These are phyloP conservation scores for Hemileccinum impolitum DNA, from an alignment of 768 basidiomycete genomes.

Conservation along the genomic window DNA sequence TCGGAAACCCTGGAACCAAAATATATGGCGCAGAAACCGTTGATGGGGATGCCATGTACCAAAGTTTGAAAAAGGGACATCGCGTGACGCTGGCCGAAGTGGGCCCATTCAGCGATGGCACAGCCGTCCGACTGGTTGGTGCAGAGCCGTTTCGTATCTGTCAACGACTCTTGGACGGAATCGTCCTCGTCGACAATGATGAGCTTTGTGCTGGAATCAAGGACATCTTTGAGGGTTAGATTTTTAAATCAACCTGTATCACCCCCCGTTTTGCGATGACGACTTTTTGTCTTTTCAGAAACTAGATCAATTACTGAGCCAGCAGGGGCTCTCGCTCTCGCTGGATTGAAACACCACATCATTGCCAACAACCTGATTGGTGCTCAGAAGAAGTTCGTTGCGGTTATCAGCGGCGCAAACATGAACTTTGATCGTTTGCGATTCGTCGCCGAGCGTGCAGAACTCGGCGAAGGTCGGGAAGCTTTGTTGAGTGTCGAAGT, in stretches of 20 bases:
- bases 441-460: slow-evolving; percentile 98
- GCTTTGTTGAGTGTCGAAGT: slow-evolving; percentile 92
- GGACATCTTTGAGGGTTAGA: slow-evolving; percentile 92
- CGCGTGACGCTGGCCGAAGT: slow-evolving; percentile 84
- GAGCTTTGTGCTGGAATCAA: slow-evolving; percentile 99
- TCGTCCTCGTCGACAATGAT: slow-evolving; percentile 88
- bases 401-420: slow-evolving; percentile 92
- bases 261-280: not conserved
- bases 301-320: slow-evolving; percentile 96
- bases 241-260: not conserved
- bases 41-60: slow-evolving; percentile 92
- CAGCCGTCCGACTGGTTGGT: slow-evolving; percentile 93
- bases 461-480: slow-evolving; percentile 93
- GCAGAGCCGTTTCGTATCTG: slow-evolving; percentile 94
- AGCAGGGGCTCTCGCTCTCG: slow-evolving; percentile 88
- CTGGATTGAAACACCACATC: slow-evolving; percentile 89
- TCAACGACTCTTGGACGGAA: slow-evolving; percentile 72
- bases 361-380: slow-evolving; percentile 75
- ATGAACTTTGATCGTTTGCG: slow-evolving; percentile 98
- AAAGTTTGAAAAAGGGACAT: slow-evolving; percentile 76
- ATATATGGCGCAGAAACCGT: slow-evolving; percentile 91
- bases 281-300: slow-evolving; percentile 40
- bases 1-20: slow-evolving; percentile 79
- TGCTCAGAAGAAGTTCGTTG: slow-evolving; percentile 85
- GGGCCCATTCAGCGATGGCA: slow-evolving; percentile 96